phyloP scores from a whole-genome alignment of 495 filamentous ascomycete species.

The Xylaria sp. region DNA sequence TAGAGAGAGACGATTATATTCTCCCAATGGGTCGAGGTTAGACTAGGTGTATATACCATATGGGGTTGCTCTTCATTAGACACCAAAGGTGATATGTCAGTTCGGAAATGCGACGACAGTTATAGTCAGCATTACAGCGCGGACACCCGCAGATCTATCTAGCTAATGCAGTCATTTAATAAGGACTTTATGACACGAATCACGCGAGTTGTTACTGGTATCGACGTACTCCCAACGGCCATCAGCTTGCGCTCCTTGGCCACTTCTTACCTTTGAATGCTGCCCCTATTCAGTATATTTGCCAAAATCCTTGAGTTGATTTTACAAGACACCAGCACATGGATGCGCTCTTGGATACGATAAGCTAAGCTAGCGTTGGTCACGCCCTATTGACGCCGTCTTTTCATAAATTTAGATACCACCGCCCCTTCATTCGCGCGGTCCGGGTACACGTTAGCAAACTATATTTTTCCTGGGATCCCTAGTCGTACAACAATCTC shows the following conservation, averaged over 20 bases:
- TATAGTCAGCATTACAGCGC: neutral
- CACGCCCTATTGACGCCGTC: neutral
- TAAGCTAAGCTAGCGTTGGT: neutral
- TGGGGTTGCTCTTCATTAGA: neutral
- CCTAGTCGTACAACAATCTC: neutral
- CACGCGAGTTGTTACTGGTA: neutral
- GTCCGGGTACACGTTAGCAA: neutral
- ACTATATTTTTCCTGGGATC: neutral
- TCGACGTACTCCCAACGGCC: neutral
- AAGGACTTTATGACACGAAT: neutral
- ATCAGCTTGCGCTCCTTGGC: neutral
- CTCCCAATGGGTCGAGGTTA: neutral
- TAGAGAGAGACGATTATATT: neutral
- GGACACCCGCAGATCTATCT: neutral
- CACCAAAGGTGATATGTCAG: neutral
- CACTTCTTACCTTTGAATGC: neutral
- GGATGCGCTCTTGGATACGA: neutral
- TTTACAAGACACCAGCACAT: neutral
- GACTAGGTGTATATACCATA: neutral
- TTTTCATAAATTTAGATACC: neutral
- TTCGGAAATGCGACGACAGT: neutral
- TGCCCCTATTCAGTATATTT: neutral
- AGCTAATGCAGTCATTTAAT: neutral
- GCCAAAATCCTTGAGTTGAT: neutral
- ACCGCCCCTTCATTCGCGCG: neutral